Conservation (phyloP, 306 rosid genomes). For the Astragalus glycyphyllos region DNA sequence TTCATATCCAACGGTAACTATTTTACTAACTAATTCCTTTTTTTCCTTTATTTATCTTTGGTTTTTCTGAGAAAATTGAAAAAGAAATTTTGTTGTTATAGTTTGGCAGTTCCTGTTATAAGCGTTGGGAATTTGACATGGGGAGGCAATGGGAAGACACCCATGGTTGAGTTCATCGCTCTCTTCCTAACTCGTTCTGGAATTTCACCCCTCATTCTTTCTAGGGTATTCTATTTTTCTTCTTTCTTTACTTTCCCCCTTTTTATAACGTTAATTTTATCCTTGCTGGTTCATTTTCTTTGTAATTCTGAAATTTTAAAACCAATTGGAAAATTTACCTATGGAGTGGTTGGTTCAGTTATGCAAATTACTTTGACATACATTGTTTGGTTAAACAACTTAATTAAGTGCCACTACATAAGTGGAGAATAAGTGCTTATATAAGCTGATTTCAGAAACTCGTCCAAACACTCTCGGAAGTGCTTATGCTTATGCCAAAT, state of each 20-base stretch:
- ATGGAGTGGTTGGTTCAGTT: too few relatives aligned
- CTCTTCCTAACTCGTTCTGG: slow-evolving; percentile 59
- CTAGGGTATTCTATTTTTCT: slow-evolving; percentile 58
- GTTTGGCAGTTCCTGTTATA: slow-evolving; percentile 77
- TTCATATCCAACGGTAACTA: slow-evolving; percentile 62
- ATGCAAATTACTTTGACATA: not conserved
- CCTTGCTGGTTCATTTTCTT: too few relatives aligned
- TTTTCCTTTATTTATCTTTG: not conserved
- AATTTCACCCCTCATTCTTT: slow-evolving; percentile 78
- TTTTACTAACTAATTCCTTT: not conserved
- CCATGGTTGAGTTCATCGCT: slow-evolving; percentile 91
- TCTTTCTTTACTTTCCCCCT: too few relatives aligned
- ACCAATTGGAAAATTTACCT: too few relatives aligned
- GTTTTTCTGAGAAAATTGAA: not conserved
- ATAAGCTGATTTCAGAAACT: too few relatives aligned
- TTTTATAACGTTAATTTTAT: too few relatives aligned
- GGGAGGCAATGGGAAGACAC: slow-evolving; percentile 98
- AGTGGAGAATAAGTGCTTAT: too few relatives aligned
- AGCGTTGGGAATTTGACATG: slow-evolving; percentile 94
- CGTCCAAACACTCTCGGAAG: too few relatives aligned
- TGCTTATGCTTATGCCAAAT: too few relatives aligned
- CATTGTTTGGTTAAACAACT: too few relatives aligned
- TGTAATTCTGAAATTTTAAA: too few relatives aligned
- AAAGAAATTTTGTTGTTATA: slow-evolving; percentile 39
- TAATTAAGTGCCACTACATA: too few relatives aligned